phyloP scores from a whole-genome alignment of 257 asterid genomes.

The Solanum sejunctum region DNA sequence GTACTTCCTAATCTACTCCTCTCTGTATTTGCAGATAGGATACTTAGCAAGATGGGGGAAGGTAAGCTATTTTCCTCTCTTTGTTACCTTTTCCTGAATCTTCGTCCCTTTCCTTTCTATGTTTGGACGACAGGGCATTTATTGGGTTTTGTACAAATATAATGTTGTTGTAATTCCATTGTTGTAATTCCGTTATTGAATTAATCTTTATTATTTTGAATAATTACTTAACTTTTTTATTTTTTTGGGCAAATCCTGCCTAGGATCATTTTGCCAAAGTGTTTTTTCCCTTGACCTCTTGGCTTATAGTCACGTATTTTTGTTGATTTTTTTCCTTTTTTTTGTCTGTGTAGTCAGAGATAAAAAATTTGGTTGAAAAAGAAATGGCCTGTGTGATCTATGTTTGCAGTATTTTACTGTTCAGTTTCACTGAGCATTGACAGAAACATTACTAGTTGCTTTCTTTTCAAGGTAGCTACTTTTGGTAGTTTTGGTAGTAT shows the following conservation, averaged over 20 bases:
- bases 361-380: neutral
- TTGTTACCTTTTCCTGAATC: neutral
- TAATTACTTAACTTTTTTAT: neutral
- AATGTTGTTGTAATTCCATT: neutral
- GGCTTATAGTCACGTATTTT: constrained; percentile 43
- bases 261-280: neutral
- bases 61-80: constrained; percentile 51
- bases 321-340: constrained; percentile 68
- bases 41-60: constrained; percentile 87
- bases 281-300: constrained; percentile 45
- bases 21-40: constrained; percentile 51
- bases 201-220: neutral
- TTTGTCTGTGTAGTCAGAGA: constrained; percentile 46
- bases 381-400: neutral
- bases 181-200: neutral
- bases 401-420: neutral
- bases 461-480: neutral
- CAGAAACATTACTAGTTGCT: neutral
- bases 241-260: neutral
- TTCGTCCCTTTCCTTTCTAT: neutral
- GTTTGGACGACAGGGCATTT: neutral
- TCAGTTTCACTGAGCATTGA: neutral
- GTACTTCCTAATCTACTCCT: constrained; percentile 1
- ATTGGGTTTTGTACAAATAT: neutral
- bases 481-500: neutral